Conservation (phyloP, 2,329 filamentous ascomycete genomes). For the Coleophoma cylindrospora region DNA sequence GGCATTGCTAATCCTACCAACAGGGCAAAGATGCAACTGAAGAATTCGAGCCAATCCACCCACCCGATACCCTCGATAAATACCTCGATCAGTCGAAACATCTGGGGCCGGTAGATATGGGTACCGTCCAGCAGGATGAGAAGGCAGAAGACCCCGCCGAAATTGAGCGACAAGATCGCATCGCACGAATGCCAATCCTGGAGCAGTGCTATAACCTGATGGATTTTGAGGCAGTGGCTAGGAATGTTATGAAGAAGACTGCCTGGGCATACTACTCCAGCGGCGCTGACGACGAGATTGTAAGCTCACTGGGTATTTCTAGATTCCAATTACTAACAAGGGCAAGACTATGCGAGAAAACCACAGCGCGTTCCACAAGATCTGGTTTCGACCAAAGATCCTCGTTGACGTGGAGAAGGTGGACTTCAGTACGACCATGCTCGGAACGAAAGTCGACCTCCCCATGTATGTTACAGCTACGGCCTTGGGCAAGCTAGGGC, state of each 20-base stretch:
- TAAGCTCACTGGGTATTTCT: slow-evolving; percentile 32
- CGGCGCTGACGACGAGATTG: slow-evolving; percentile 85
- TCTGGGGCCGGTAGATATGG: slow-evolving; percentile 85
- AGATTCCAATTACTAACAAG: slow-evolving; percentile 9
- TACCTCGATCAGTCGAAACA: slow-evolving; percentile 84
- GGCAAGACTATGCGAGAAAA: slow-evolving; percentile 86
- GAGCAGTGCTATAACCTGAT: slow-evolving; percentile 89
- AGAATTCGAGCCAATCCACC: slow-evolving; percentile 85
- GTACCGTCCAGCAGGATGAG: slow-evolving; percentile 63
- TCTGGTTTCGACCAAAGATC: slow-evolving; percentile 90
- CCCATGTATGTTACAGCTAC: slow-evolving; percentile 98
- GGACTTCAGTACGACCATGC: slow-evolving; percentile 87
- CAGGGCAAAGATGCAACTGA: slow-evolving; percentile 85
- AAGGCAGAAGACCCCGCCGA: slow-evolving; percentile 67
- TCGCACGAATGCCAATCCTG: slow-evolving; percentile 70
- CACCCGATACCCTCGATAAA: slow-evolving; percentile 80
- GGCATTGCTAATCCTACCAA: neutral
- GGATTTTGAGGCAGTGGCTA: slow-evolving; percentile 93
- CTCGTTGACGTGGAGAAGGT: slow-evolving; percentile 86
- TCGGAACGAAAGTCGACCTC: slow-evolving; percentile 76
- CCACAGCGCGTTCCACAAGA: slow-evolving; percentile 91
- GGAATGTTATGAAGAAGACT: slow-evolving; percentile 87
- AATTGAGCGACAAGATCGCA: slow-evolving; percentile 67
- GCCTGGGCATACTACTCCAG: slow-evolving; percentile 98
- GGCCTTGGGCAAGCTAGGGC: slow-evolving; percentile 88